phyloP scores from a whole-genome alignment of 2,329 filamentous ascomycete species.

The Colletotrichum musicola region DNA sequence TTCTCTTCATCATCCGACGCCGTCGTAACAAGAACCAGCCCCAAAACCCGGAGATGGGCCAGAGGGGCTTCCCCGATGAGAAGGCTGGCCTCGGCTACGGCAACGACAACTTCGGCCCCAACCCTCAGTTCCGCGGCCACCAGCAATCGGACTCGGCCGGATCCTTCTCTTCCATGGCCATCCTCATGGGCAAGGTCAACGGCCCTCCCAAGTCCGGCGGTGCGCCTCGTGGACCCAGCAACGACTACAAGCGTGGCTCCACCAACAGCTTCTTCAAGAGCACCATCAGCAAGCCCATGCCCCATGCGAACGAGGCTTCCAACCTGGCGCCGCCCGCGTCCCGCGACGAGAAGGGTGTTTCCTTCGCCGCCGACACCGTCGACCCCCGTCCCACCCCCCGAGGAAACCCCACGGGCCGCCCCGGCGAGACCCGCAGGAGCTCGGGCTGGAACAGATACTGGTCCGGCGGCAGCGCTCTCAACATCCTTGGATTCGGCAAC shows the following conservation, averaged over 20 bases:
- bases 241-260: conserved; percentile 65
- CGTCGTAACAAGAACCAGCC: conserved; percentile 69
- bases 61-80: conserved; percentile 62
- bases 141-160: conserved; percentile 64
- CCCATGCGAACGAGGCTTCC: conserved; percentile 54
- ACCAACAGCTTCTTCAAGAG: conserved; percentile 70
- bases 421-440: conserved; percentile 67
- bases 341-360: conserved; percentile 55
- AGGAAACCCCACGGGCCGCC: conserved; percentile 45
- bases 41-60: conserved; percentile 62
- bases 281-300: conserved; percentile 72
- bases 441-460: conserved; percentile 85
- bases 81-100: conserved; percentile 67
- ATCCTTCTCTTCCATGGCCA: conserved; percentile 74
- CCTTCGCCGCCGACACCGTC: conserved; percentile 50
- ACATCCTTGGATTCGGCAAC: conserved; percentile 71
- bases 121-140: conserved; percentile 62
- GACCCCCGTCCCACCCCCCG: conserved; percentile 53
- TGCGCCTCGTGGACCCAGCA: conserved; percentile 57
- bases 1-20: conserved; percentile 75
- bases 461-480: conserved; percentile 78
- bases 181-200: conserved; percentile 68
- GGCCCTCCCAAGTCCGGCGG: conserved; percentile 47
- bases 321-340: conserved; percentile 41
- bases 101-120: conserved; percentile 48